phyloP scores from a whole-genome alignment of 768 basidiomycete genomes.

The Amylocystis lapponica region DNA sequence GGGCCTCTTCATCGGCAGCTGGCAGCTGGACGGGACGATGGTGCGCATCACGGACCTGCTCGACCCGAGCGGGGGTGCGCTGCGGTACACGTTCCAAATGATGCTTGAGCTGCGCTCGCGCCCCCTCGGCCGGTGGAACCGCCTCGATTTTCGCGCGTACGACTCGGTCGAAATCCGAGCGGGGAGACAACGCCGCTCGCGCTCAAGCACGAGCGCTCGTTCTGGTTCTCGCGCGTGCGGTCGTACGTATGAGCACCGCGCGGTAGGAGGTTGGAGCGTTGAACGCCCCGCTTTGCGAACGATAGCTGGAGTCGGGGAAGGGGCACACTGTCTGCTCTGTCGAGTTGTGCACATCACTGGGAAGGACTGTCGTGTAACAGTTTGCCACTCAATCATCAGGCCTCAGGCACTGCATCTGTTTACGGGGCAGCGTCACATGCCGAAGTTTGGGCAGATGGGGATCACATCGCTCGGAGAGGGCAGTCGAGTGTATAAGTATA shows the following conservation, averaged over 20 bases:
- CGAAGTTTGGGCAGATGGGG: no score
- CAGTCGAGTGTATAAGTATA: no score
- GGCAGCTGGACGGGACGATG: conserved; percentile 59
- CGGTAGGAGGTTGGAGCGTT: no score
- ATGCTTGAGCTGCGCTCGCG: conserved; percentile 63
- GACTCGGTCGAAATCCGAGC: conserved; percentile 67
- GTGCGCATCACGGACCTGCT: conserved; percentile 60
- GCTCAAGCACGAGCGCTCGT: conserved; percentile 82
- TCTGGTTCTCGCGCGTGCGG: conserved; percentile 89
- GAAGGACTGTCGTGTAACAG: no score
- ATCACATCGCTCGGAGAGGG: no score
- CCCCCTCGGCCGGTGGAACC: conserved; percentile 82
- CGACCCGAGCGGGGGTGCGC: conserved; percentile 34
- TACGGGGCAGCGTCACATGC: no score
- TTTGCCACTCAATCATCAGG: no score
- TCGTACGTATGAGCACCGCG: conserved; percentile 44
- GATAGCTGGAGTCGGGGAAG: no score
- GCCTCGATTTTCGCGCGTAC: conserved; percentile 68
- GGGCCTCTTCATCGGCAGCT: conserved; percentile 70
- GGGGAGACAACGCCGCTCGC: conserved; percentile 67
- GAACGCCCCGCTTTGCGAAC: no score
- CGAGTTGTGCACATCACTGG: no score
- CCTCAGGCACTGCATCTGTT: no score
- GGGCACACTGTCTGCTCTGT: no score
- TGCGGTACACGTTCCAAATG: conserved; percentile 72